A percentile compares a stretch with the other conserved stretches of the same genome.
These are phyloP conservation scores for Phytophthora litchii DNA, from an alignment of 352 stramenopile genomes.

Conservation along the genomic window DNA sequence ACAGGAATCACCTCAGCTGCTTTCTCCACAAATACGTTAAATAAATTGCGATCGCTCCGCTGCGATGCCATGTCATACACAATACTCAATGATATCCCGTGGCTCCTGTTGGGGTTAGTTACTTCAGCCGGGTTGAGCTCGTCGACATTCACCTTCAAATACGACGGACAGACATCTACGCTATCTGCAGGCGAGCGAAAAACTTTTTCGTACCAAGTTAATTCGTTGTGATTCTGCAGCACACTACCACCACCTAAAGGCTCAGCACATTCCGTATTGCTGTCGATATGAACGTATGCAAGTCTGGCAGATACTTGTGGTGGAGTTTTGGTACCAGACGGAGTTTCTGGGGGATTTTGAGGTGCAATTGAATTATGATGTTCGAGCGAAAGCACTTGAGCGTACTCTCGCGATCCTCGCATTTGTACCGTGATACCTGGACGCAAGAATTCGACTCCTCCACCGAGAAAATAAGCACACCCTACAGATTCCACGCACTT, in stretches of 20 bases:
- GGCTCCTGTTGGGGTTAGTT: constrained; percentile 6
- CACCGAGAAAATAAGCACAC: constrained; percentile 40
- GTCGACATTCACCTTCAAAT: constrained; percentile 32
- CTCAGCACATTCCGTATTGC: not conserved
- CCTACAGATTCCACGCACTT: constrained; percentile 35
- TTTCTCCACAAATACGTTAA: constrained; percentile 26
- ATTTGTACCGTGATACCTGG: constrained; percentile 40
- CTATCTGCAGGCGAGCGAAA: constrained; percentile 15
- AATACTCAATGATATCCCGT: not conserved
- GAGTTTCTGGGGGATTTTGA: constrained; percentile 10
- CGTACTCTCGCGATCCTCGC: constrained; percentile 31
- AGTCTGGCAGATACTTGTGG: constrained; percentile 7
- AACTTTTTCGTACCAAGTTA: constrained; percentile 28
- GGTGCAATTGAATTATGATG: constrained; percentile 4
- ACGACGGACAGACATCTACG: constrained; percentile 3
- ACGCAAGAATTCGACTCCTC: constrained; percentile 46
- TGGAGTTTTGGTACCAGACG: not conserved
- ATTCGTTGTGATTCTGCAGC: not conserved
- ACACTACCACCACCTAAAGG: not conserved
- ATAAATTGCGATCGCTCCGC: not conserved
- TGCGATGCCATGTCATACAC: constrained; percentile 20
- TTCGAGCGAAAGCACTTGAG: constrained; percentile 39
- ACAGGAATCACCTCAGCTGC: constrained; percentile 24
- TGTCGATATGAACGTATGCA: constrained; percentile 21
- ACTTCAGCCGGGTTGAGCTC: constrained; percentile 21